Percentiles rank a stretch among this genome's conserved stretches.
These are phyloP conservation scores for Penicillium roqueforti DNA, from an alignment of 495 filamentous ascomycete genomes.

Conservation along the genomic window DNA sequence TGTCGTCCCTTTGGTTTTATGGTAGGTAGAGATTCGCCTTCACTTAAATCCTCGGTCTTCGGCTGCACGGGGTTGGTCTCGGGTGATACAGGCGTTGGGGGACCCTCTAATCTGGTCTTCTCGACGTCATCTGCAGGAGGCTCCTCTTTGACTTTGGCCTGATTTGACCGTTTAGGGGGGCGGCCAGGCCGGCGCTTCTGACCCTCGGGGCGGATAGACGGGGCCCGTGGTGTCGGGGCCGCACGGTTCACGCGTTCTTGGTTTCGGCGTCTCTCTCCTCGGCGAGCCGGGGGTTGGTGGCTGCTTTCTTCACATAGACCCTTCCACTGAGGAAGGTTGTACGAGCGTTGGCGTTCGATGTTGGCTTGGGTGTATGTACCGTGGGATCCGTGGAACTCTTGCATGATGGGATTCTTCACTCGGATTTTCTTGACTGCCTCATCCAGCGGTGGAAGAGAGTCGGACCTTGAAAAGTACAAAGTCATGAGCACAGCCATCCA, in stretches of 20 bases:
- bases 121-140: conserved; percentile 38
- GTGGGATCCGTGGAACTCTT: conserved; percentile 91
- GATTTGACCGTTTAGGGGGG: conserved; percentile 39
- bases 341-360: conserved; percentile 88
- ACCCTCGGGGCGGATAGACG: conserved; percentile 29
- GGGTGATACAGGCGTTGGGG: conserved; percentile 52
- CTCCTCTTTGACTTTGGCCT: conserved; percentile 47
- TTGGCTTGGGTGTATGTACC: conserved; percentile 95
- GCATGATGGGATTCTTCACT: conserved; percentile 94
- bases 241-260: conserved; percentile 56
- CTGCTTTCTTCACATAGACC: conserved; percentile 85
- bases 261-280: conserved; percentile 80
- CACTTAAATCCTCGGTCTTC: conserved; percentile 47
- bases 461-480: conserved; percentile 46
- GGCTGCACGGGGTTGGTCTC: conserved; percentile 44
- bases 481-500: conserved; percentile 12
- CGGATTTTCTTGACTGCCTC: conserved; percentile 85
- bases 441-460: conserved; percentile 69
- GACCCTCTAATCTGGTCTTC: conserved; percentile 40
- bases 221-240: conserved; percentile 33
- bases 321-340: conserved; percentile 96
- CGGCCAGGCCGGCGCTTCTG: conserved; percentile 48
- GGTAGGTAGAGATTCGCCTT: conserved; percentile 46
- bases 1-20: conserved; percentile 50
- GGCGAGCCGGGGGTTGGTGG: conserved; percentile 90